A percentile compares a stretch with the other conserved stretches of the same genome.
These are phyloP conservation scores for Macrocybe gigantea DNA, from an alignment of 768 basidiomycete species.

Conservation along the genomic window DNA sequence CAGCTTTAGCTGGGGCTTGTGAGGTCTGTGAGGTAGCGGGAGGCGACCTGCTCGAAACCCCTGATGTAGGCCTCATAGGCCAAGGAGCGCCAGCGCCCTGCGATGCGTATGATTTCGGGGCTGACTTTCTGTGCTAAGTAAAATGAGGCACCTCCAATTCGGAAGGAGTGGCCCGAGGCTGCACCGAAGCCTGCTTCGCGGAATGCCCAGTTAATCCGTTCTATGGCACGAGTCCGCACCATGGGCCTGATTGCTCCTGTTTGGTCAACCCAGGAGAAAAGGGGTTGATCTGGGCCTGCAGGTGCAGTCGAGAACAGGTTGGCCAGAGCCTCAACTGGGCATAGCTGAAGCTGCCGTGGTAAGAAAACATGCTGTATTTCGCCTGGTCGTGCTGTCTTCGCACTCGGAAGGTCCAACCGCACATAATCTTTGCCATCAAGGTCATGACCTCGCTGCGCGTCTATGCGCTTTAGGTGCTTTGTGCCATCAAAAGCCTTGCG, in stretches of 20 bases:
- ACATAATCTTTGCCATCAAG: constrained; percentile 19
- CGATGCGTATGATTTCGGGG: constrained; percentile 28
- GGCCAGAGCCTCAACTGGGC: constrained; percentile 21
- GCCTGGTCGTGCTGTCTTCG: constrained; percentile 29
- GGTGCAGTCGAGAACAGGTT: constrained; percentile 22
- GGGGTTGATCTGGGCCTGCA: constrained; percentile 19
- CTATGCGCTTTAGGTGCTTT: constrained; percentile 17
- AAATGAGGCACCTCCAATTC: constrained; percentile 34
- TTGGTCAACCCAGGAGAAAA: constrained; percentile 30
- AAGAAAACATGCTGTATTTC: constrained; percentile 26
- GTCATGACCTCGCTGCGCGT: constrained; percentile 17
- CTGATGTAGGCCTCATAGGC: constrained; percentile 34
- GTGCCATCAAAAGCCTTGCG: constrained; percentile 11
- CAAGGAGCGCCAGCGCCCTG: constrained; percentile 31
- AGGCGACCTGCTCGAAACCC: constrained; percentile 27
- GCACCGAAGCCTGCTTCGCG: constrained; percentile 19
- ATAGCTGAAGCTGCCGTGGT: constrained; percentile 13
- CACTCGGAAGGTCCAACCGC: constrained; percentile 22
- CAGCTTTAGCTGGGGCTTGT: no score
- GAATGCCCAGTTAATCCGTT: constrained; percentile 23
- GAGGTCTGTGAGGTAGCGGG: no score
- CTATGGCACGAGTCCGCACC: constrained; percentile 18
- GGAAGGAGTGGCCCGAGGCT: constrained; percentile 35
- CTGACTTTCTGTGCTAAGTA: constrained; percentile 21
- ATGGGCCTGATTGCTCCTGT: constrained; percentile 21